Percentiles rank a stretch among this genome's conserved stretches.
phyloP scores from a whole-genome alignment of 345 rosid genomes.

The Draba incana region DNA sequence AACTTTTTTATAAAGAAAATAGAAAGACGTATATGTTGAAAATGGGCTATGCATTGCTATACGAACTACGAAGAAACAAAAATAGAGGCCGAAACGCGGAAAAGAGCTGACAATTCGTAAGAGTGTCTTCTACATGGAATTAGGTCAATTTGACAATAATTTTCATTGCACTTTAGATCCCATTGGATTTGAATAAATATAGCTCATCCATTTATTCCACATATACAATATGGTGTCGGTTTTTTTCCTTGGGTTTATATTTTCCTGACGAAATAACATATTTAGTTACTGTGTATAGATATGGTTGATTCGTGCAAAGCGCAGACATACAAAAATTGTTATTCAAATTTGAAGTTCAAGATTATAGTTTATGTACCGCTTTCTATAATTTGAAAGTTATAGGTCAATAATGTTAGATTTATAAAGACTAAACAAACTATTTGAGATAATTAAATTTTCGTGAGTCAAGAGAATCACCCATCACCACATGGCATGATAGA shows the following conservation, averaged over 20 bases:
- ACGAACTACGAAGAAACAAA: neutral
- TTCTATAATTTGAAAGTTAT: too few species aligned
- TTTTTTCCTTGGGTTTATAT: neutral
- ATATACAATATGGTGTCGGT: neutral
- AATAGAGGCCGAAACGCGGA: slow-evolving; percentile 35
- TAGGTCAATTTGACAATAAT: slow-evolving; percentile 37
- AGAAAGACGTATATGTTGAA: neutral
- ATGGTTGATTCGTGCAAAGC: too few species aligned
- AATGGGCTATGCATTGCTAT: slow-evolving; percentile 25
- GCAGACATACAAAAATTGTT: too few species aligned
- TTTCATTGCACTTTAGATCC: slow-evolving; percentile 7
- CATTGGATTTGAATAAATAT: slow-evolving; percentile 24
- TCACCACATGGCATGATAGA: too few species aligned
- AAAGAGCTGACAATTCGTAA: slow-evolving; percentile 33
- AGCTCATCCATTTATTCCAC: neutral
- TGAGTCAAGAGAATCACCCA: too few species aligned
- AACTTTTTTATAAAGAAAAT: neutral
- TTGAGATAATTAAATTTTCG: too few species aligned
- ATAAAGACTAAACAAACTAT: too few species aligned
- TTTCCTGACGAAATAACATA: neutral
- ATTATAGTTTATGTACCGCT: too few species aligned
- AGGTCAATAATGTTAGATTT: too few species aligned
- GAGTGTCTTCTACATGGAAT: slow-evolving; percentile 38
- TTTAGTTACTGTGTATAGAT: neutral
- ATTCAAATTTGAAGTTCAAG: too few species aligned